Evolutionary conservation across 1,284 basidiomycete genomes (phyloP).

Genomic region (Wolfiporia cocos): DNA sequence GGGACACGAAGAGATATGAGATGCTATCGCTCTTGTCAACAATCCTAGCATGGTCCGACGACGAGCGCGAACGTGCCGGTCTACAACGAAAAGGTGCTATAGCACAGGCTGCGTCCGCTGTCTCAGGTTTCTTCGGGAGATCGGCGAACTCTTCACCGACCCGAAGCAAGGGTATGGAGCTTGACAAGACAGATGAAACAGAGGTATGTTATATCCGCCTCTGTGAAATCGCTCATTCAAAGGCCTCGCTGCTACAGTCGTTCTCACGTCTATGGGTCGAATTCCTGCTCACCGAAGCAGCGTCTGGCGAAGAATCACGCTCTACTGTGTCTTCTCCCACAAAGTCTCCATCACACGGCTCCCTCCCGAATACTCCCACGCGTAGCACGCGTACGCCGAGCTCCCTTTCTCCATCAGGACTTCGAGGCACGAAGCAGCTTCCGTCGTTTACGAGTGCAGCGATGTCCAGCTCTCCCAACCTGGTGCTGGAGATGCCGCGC

Average conservation of each 20-base stretch:
- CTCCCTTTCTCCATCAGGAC: constrained; percentile 28
- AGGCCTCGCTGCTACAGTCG: constrained; percentile 48
- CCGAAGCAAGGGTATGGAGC: constrained; percentile 43
- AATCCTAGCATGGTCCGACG: constrained; percentile 87
- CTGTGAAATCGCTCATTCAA: neutral
- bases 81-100: constrained; percentile 53
- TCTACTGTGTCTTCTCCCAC: constrained; percentile 26
- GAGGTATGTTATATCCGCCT: constrained; percentile 43
- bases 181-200: constrained; percentile 72
- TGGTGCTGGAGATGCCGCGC: constrained; percentile 37
- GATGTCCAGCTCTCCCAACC: constrained; percentile 47
- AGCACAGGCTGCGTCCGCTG: constrained; percentile 18
- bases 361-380: constrained; percentile 47
- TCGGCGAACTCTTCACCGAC: constrained; percentile 34
- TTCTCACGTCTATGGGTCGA: constrained; percentile 95
- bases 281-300: constrained; percentile 88
- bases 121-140: constrained; percentile 49
- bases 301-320: constrained; percentile 40
- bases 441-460: constrained; percentile 40
- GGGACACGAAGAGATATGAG: constrained; percentile 94
- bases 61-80: constrained; percentile 88
- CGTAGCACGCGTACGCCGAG: constrained; percentile 17
- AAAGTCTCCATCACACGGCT: constrained; percentile 30
- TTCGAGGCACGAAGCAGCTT: constrained; percentile 36
- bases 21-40: constrained; percentile 88